Evolutionary conservation across 441 rosid genomes (phyloP).

Genomic region (Gossypium trilobum): DNA sequence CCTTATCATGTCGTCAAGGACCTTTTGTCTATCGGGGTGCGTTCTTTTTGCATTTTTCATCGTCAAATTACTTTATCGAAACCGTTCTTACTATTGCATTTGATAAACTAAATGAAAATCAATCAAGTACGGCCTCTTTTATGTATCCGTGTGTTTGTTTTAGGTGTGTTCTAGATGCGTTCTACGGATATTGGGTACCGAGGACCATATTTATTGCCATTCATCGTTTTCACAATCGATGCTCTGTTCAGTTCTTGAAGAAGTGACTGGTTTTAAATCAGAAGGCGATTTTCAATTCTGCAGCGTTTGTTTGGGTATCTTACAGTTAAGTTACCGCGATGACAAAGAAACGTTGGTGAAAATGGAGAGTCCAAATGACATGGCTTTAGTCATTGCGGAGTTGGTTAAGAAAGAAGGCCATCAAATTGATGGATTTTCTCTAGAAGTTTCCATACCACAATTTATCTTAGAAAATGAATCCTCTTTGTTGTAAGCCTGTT

Average conservation of each 20-base stretch:
- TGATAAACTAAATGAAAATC: neutral
- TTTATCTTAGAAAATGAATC: slow-evolving; percentile 43
- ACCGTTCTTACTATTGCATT: neutral
- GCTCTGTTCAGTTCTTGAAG: slow-evolving; percentile 25
- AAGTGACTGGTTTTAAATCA: slow-evolving; percentile 1
- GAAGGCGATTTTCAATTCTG: slow-evolving; percentile 37
- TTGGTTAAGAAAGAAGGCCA: slow-evolving; percentile 52
- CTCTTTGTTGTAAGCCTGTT: slow-evolving; percentile 40
- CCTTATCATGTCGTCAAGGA: slow-evolving; percentile 52
- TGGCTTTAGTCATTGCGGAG: slow-evolving; percentile 42
- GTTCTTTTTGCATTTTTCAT: slow-evolving; percentile 8
- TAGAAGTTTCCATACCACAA: slow-evolving; percentile 65
- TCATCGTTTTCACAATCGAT: slow-evolving; percentile 26
- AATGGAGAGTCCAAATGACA: slow-evolving; percentile 30
- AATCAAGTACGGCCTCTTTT: neutral
- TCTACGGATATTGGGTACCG: slow-evolving; percentile 52
- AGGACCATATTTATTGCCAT: slow-evolving; percentile 23
- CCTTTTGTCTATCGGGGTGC: slow-evolving; percentile 48
- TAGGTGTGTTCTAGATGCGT: slow-evolving; percentile 76
- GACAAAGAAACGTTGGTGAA: slow-evolving; percentile 32
- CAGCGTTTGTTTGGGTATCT: slow-evolving; percentile 61
- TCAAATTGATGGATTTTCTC: slow-evolving; percentile 56
- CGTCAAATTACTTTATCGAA: neutral
- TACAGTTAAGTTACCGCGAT: slow-evolving; percentile 49
- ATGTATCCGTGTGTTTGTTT: neutral